A percentile compares a stretch with the other conserved stretches of the same genome.
Evolutionary conservation across 2,329 filamentous ascomycete genomes (phyloP).

Genomic region (Huntiella abstrusa): DNA sequence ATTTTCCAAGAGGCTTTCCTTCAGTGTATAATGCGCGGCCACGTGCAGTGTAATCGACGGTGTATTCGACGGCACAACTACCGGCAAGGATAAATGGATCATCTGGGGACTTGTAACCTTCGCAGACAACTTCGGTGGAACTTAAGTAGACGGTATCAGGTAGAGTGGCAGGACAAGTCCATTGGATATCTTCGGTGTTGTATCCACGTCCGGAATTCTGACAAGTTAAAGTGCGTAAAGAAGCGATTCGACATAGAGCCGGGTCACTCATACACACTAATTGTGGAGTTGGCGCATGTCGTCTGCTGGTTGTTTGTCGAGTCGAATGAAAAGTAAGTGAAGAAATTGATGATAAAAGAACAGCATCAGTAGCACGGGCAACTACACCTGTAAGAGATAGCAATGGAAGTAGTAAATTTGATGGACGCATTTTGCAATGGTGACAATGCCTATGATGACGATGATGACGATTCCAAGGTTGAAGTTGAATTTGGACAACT

Average conservation of each 20-base stretch:
- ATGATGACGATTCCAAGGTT: no score
- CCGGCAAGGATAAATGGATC: slow-evolving; percentile 81
- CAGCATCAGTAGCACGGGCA: slow-evolving; percentile 18
- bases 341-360: slow-evolving; percentile 45
- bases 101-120: slow-evolving; percentile 59
- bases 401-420: no score
- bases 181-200: slow-evolving; percentile 63
- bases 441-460: no score
- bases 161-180: slow-evolving; percentile 57
- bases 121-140: slow-evolving; percentile 76
- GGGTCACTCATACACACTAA: slow-evolving; percentile 55
- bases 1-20: slow-evolving; percentile 14
- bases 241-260: slow-evolving; percentile 47
- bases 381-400: no score
- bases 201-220: slow-evolving; percentile 71
- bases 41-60: slow-evolving; percentile 54
- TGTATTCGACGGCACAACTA: slow-evolving; percentile 83
- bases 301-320: slow-evolving; percentile 53
- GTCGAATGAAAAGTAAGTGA: slow-evolving; percentile 55
- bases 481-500: no score
- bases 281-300: slow-evolving; percentile 58
- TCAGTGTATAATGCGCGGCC: slow-evolving; percentile 50
- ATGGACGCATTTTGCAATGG: no score
- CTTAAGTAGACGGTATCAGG: slow-evolving; percentile 52
- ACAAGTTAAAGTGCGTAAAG: slow-evolving; percentile 56